Conservation (phyloP, 2,329 filamentous ascomycete species). For the Chaetomium sp. region DNA sequence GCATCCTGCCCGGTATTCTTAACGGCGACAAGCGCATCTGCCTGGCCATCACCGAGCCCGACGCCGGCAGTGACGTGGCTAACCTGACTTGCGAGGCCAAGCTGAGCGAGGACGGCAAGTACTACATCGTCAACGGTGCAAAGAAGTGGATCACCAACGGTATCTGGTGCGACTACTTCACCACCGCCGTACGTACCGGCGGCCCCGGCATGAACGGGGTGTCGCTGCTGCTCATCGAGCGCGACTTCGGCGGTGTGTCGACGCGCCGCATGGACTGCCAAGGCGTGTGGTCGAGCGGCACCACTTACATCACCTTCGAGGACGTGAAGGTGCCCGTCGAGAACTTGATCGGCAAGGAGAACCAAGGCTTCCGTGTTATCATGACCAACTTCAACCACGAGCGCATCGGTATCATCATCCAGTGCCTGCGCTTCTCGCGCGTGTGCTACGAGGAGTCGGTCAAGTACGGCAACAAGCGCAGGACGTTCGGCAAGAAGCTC, state of each 20-base stretch:
- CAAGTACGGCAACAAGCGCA: slow-evolving; percentile 96
- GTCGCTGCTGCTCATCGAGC: slow-evolving; percentile 88
- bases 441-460: slow-evolving; percentile 97
- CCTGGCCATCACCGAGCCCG: slow-evolving; percentile 93
- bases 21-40: slow-evolving; percentile 96
- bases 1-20: slow-evolving; percentile 85
- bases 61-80: slow-evolving; percentile 92
- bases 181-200: slow-evolving; percentile 89
- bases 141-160: slow-evolving; percentile 99
- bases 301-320: slow-evolving; percentile 97
- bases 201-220: slow-evolving; percentile 90
- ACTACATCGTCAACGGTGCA: slow-evolving; percentile 99
- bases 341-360: slow-evolving; percentile 96
- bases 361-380: slow-evolving; percentile 97
- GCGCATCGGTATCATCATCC: slow-evolving; percentile 97
- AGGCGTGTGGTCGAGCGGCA: slow-evolving; percentile 92
- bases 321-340: slow-evolving; percentile 99
- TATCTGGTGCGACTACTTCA: slow-evolving; percentile 96
- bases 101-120: slow-evolving; percentile 91
- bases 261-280: slow-evolving; percentile 98
- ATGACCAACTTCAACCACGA: slow-evolving; percentile 99
- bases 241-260: slow-evolving; percentile 77
- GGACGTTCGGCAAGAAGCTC: slow-evolving; percentile 93
- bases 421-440: slow-evolving; percentile 90
- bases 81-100: slow-evolving; percentile 96